A percentile compares a stretch with the other conserved stretches of the same genome.
Conservation (phyloP, 805 yeast species). For the Danielia reshetovae region DNA sequence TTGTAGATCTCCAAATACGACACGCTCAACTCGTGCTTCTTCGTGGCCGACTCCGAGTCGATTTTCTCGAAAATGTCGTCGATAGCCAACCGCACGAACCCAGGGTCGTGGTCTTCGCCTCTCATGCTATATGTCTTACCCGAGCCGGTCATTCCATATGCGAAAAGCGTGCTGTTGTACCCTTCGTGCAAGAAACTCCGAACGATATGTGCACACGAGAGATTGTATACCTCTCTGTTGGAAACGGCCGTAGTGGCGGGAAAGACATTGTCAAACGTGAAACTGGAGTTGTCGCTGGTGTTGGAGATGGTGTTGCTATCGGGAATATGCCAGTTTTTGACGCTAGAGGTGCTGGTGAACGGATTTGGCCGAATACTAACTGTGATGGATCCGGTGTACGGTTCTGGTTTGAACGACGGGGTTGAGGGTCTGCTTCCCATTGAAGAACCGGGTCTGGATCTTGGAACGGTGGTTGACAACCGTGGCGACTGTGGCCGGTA, state of each 20-base stretch:
- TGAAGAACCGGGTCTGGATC: slow-evolving; percentile 35
- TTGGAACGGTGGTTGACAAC: slow-evolving; percentile 1
- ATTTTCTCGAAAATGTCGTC: slow-evolving; percentile 52
- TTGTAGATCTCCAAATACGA: slow-evolving; percentile 86
- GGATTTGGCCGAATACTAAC: slow-evolving; percentile 83
- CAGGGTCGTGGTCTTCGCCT: slow-evolving; percentile 60
- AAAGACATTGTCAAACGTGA: slow-evolving; percentile 77
- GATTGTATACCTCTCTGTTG: slow-evolving; percentile 59
- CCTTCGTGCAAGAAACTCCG: slow-evolving; percentile 58
- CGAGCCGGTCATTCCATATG: slow-evolving; percentile 93
- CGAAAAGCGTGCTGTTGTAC: slow-evolving; percentile 84
- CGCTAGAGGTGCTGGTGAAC: slow-evolving; percentile 30
- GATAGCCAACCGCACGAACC: slow-evolving; percentile 68
- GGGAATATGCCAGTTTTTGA: slow-evolving; percentile 44
- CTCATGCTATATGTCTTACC: slow-evolving; percentile 89
- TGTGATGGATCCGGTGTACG: slow-evolving; percentile 66
- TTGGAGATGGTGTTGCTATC: slow-evolving; percentile 41
- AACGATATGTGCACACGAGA: slow-evolving; percentile 51
- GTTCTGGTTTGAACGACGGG: slow-evolving; percentile 33
- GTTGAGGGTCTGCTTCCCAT: slow-evolving; percentile 37
- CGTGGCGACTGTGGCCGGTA: slow-evolving; percentile 31
- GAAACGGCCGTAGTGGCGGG: slow-evolving; percentile 40
- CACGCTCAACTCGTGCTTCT: slow-evolving; percentile 47
- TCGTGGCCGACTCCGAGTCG: slow-evolving; percentile 21
- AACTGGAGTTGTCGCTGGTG: slow-evolving; percentile 54